Conservation (phyloP, 352 stramenopile species). For the Pythium aquatile region DNA sequence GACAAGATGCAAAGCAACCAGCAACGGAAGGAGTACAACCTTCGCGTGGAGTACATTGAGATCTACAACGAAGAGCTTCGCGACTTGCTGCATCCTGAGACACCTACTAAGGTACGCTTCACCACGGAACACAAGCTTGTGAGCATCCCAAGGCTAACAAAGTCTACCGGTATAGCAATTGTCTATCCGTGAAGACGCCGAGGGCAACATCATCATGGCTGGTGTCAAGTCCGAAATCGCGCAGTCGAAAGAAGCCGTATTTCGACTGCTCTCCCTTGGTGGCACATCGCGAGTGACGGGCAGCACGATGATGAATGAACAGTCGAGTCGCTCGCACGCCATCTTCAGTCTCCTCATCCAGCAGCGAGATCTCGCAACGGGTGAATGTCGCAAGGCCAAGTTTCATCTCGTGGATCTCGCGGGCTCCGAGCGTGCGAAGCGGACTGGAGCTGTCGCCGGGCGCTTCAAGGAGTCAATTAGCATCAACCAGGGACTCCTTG, state of each 20-base stretch:
- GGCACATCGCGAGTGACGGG: constrained; percentile 76
- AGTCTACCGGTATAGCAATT: constrained; percentile 40
- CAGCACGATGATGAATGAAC: constrained; percentile 90
- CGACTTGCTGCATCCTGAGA: constrained; percentile 91
- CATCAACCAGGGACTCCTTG: constrained; percentile 95
- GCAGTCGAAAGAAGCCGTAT: constrained; percentile 75
- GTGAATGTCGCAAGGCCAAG: constrained; percentile 74
- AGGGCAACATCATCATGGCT: constrained; percentile 76
- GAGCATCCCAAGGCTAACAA: background rate
- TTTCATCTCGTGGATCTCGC: constrained; percentile 96
- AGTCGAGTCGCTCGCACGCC: constrained; percentile 88
- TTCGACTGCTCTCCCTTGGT: constrained; percentile 77
- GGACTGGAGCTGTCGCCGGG: constrained; percentile 85
- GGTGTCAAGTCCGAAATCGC: constrained; percentile 83
- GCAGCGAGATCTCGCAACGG: constrained; percentile 44
- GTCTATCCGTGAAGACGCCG: constrained; percentile 73
- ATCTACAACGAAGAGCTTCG: constrained; percentile 99
- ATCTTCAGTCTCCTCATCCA: constrained; percentile 90
- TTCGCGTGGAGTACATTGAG: constrained; percentile 96
- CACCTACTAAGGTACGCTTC: constrained; percentile 46
- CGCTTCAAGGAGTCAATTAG: constrained; percentile 93
- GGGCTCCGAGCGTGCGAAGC: constrained; percentile 92
- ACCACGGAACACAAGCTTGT: no score
- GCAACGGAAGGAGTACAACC: constrained; percentile 65
- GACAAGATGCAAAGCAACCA: constrained; percentile 49